Conservation (phyloP, 495 filamentous ascomycete species). For the Xylaria bambusicola region DNA sequence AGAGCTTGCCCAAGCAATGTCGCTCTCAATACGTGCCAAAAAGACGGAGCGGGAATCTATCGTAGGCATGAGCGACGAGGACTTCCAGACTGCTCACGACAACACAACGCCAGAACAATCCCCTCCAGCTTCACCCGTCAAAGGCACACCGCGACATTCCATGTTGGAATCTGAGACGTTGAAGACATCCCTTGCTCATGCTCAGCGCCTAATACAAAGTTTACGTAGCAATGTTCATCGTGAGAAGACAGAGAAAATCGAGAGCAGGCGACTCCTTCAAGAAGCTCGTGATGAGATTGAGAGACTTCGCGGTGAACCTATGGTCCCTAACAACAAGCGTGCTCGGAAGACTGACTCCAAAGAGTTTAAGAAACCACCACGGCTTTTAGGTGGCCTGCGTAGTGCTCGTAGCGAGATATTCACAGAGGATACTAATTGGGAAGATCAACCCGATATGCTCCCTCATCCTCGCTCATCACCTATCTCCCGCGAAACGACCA, state of each 20-base stretch:
- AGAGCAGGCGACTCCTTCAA: slow-evolving; percentile 92
- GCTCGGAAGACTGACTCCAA: slow-evolving; percentile 70
- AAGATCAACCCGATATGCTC: slow-evolving; percentile 60
- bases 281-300: slow-evolving; percentile 94
- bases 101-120: slow-evolving; percentile 83
- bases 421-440: slow-evolving; percentile 82
- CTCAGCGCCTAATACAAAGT: slow-evolving; percentile 93
- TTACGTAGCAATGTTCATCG: slow-evolving; percentile 91
- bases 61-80: slow-evolving; percentile 59
- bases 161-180: slow-evolving; percentile 91
- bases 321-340: slow-evolving; percentile 54
- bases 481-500: slow-evolving; percentile 33
- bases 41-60: slow-evolving; percentile 63
- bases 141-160: slow-evolving; percentile 85
- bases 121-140: slow-evolving; percentile 85
- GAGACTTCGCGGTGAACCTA: slow-evolving; percentile 62
- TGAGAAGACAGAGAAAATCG: slow-evolving; percentile 96
- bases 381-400: slow-evolving; percentile 76
- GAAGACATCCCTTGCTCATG: slow-evolving; percentile 89
- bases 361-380: slow-evolving; percentile 69
- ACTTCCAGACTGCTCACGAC: slow-evolving; percentile 65
- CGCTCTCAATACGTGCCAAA: slow-evolving; percentile 65
- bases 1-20: slow-evolving; percentile 77
- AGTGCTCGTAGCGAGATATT: slow-evolving; percentile 74
- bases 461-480: slow-evolving; percentile 31